Conservation (phyloP, 2,329 filamentous ascomycete genomes). For the Fusarium sp. region DNA sequence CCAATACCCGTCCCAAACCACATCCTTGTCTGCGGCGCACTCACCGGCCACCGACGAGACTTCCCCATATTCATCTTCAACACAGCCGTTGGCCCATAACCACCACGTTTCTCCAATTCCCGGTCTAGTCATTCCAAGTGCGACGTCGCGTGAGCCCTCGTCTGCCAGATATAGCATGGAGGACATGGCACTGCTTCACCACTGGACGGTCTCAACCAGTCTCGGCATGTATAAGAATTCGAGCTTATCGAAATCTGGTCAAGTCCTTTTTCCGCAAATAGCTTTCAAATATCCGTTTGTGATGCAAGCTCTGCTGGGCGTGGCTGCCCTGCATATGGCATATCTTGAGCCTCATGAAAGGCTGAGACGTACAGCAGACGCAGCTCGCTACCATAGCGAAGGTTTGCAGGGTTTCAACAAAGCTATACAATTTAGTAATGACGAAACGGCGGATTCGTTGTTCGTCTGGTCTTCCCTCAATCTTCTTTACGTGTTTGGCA, state of each 20-base stretch:
- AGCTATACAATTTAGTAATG: fast-evolving
- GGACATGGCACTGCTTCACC: slow-evolving; percentile 15
- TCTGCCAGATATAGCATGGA: neutral
- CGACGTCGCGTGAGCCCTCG: neutral
- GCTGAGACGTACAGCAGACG: neutral
- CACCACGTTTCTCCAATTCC: neutral
- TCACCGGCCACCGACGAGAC: neutral
- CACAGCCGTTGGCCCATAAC: neutral
- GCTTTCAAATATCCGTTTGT: neutral
- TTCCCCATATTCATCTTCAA: neutral
- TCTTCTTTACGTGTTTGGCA: slow-evolving; percentile 3
- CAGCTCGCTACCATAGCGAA: slow-evolving; percentile 1
- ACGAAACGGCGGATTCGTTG: neutral
- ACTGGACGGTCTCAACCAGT: slow-evolving; percentile 7
- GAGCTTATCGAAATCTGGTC: neutral
- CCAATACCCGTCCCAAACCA: neutral
- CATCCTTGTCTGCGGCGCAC: neutral
- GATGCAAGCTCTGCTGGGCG: neutral
- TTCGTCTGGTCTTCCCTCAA: slow-evolving; percentile 19
- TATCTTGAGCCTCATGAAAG: slow-evolving; percentile 7
- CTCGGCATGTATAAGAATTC: slow-evolving; percentile 17
- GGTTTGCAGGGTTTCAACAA: slow-evolving; percentile 3
- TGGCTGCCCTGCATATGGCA: slow-evolving; percentile 6
- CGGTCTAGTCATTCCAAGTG: neutral
- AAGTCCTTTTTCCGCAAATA: neutral